Base-by-base conservation (phyloP, 139 green algal species). In the Astrephomene gubernaculifera region DNA sequence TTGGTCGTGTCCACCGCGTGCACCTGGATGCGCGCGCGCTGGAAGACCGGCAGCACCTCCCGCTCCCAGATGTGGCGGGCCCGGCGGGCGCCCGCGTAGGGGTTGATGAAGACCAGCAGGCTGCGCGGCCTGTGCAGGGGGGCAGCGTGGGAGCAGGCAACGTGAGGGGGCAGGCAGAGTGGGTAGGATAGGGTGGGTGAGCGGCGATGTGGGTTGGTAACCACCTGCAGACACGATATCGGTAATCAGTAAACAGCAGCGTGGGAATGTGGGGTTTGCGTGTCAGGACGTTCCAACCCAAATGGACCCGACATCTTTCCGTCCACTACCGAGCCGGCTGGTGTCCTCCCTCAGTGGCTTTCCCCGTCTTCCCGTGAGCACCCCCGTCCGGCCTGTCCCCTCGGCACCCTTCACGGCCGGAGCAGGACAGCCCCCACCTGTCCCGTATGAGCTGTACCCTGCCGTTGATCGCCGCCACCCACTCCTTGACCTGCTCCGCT, bases 91-190 rank as follows among this genome's bases (percentile, higher is more conserved):
- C 96, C 96, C 1, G 91, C 89, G 89, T 90, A 94, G 0, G 95
- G 96, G 88, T 98, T 98, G 21, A 98, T 71, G 69, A 97, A 89
- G 61, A 98, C 95, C 73, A 97, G 89, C 81, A 97, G 90, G 39
- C 75, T 86, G 43, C 68, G 63, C 1, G 94, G 94, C 52, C 94
- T 92, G 88, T 65, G 70, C 2, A 29, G 25, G 29, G 8, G 25
- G 57, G 17, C n/a, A 36, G 27, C 38, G 61, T 8, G 49, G 31
- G 53, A 29, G 27, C 10, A 33, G 22, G 33, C 64, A 53, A 5
- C 14, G 54, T 6, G 53, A 54, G 19, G 29, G 35, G 19, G 53
- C 43, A 39, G 25, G 12, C 29, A 24, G 44, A 24, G 31, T 60
- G 19, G 36, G 19, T 2, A n/a, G n/a, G n/a, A n/a, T n/a, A n/a